Conservation (phyloP, 1,284 basidiomycete genomes). For the Melampsora americana region DNA sequence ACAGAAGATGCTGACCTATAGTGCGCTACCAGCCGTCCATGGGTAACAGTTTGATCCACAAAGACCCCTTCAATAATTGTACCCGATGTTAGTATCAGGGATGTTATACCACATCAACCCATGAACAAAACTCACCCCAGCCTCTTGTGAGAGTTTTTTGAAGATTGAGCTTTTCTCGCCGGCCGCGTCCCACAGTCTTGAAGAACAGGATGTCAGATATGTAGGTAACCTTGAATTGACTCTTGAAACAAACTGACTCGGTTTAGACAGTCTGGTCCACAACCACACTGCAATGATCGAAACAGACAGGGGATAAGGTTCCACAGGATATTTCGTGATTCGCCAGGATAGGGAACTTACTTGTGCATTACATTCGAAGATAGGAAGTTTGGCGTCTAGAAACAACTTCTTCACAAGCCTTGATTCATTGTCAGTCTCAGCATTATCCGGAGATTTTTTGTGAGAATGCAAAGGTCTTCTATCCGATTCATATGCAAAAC, state of each 20-base stretch:
- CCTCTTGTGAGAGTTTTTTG: constrained; percentile 32
- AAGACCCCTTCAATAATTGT: constrained; percentile 28
- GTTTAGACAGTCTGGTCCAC: constrained; percentile 35
- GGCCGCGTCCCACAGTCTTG: constrained; percentile 40
- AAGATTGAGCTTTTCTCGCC: constrained; percentile 30
- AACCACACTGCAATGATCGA: constrained; percentile 21
- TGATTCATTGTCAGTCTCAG: constrained; percentile 10
- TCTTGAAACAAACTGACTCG: constrained; percentile 10
- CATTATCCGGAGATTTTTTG: constrained; percentile 23
- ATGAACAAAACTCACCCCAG: constrained; percentile 32
- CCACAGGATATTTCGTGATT: not conserved
- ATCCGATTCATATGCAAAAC: constrained; percentile 30
- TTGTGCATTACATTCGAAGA: constrained; percentile 33
- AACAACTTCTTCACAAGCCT: constrained; percentile 21
- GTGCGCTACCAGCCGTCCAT: constrained; percentile 29
- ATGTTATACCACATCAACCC: not conserved
- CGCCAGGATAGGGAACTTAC: constrained; percentile 3
- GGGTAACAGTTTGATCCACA: constrained; percentile 18
- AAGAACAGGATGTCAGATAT: not conserved
- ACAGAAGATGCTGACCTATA: constrained; percentile 27
- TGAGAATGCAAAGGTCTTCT: constrained; percentile 17
- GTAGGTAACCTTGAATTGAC: not conserved
- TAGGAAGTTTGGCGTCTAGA: not conserved
- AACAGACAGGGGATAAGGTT: not conserved
- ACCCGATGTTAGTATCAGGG: not conserved